Evolutionary conservation across 2,329 filamentous ascomycete genomes (phyloP).

Genomic region (Diaporthe batatas): DNA sequence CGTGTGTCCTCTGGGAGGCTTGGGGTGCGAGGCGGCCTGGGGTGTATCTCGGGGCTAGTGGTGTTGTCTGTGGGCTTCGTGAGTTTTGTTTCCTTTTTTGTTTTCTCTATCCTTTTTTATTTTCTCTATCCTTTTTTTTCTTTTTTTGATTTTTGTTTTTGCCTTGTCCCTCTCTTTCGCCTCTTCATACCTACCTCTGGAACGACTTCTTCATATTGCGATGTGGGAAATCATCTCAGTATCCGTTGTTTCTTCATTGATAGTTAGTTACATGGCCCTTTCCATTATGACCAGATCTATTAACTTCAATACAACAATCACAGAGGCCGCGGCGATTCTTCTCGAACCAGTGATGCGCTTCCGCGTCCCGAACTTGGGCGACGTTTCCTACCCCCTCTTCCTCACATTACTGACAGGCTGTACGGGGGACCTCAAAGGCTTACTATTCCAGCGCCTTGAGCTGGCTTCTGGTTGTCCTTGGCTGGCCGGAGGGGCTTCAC

Average conservation of each 20-base stretch:
- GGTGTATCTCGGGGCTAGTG: background rate
- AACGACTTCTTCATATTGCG: no score
- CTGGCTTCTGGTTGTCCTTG: background rate
- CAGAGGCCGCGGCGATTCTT: background rate
- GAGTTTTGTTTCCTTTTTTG: background rate
- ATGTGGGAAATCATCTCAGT: no score
- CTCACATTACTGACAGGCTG: background rate
- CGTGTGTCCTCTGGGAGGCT: background rate
- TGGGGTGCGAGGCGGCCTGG: no score
- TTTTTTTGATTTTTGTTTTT: no score
- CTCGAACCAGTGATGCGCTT: background rate
- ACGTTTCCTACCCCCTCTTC: background rate
- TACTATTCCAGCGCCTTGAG: background rate
- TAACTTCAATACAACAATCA: background rate
- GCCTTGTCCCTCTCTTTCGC: no score
- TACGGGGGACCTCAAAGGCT: background rate
- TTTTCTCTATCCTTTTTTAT: no score
- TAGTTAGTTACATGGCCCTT: background rate
- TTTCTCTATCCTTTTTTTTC: no score
- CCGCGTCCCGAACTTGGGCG: background rate
- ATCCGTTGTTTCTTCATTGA: background rate
- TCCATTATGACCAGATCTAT: no score
- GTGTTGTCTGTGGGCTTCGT: conserved; percentile 11
- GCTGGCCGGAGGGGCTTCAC: rapidly evolving
- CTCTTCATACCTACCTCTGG: no score